phyloP scores from a whole-genome alignment of 306 rosid genomes.

The Pyrus communis region DNA sequence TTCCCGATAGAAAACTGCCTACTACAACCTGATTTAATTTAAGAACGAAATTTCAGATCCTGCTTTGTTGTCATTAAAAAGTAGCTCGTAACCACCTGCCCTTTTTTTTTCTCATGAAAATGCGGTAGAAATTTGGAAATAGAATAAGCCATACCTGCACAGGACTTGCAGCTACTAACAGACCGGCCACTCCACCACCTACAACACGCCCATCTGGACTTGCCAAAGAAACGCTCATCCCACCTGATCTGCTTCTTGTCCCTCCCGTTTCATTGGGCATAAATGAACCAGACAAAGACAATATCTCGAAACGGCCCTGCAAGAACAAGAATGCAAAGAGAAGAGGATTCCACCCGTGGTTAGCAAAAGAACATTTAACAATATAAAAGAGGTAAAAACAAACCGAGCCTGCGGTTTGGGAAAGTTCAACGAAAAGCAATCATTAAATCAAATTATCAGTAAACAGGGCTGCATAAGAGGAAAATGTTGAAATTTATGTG shows the following conservation, averaged over 20 bases:
- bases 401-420: not conserved
- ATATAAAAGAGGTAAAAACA: not conserved
- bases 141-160: slow-evolving; percentile 50
- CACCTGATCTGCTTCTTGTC: slow-evolving; percentile 89
- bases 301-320: slow-evolving; percentile 91
- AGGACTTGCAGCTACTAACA: slow-evolving; percentile 88
- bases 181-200: slow-evolving; percentile 95
- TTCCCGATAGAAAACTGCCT: slow-evolving; percentile 92
- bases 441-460: not conserved
- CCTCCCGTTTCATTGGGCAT: slow-evolving; percentile 83
- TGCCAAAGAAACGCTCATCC: slow-evolving; percentile 89
- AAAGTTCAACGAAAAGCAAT: not conserved
- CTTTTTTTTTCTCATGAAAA: not conserved
- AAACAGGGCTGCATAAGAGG: not conserved
- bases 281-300: slow-evolving; percentile 86
- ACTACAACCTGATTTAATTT: slow-evolving; percentile 60
- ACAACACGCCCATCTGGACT: slow-evolving; percentile 96
- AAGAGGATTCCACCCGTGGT: slow-evolving; percentile 1
- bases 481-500: not conserved
- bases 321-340: slow-evolving; percentile 11
- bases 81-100: not conserved
- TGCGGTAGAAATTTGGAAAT: not conserved
- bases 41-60: slow-evolving; percentile 15
- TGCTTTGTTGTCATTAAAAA: not conserved
- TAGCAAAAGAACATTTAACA: not conserved